Conservation (phyloP, 257 asterid genomes). For the Fraxinus cuspidata region DNA sequence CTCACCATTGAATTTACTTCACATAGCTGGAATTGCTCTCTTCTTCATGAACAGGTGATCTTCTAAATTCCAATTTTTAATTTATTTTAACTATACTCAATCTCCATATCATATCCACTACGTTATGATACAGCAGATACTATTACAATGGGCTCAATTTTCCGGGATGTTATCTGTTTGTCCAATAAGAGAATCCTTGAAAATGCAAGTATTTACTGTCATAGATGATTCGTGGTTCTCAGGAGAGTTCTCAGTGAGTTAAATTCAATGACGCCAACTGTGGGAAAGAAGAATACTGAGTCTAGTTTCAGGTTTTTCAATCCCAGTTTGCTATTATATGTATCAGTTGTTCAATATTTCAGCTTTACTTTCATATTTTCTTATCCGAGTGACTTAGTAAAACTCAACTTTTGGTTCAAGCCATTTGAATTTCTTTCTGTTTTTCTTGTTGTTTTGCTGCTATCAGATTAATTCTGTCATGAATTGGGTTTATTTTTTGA, state of each 20-base stretch:
- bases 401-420: slow-evolving; percentile 39
- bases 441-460: slow-evolving; percentile 27
- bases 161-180: neutral
- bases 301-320: slow-evolving; percentile 58
- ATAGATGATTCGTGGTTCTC: no score
- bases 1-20: slow-evolving; percentile 68
- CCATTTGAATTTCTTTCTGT: slow-evolving; percentile 31
- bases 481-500: slow-evolving; percentile 24
- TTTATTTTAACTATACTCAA: neutral
- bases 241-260: slow-evolving; percentile 47
- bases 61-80: neutral
- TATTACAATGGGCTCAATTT: neutral
- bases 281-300: slow-evolving; percentile 35
- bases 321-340: slow-evolving; percentile 41
- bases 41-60: slow-evolving; percentile 32
- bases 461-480: slow-evolving; percentile 25
- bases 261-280: slow-evolving; percentile 38
- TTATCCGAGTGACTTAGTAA: slow-evolving; percentile 43
- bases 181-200: slow-evolving; percentile 21
- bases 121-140: neutral
- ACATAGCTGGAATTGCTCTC: slow-evolving; percentile 20
- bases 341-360: slow-evolving; percentile 32
- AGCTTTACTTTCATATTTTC: slow-evolving; percentile 27
- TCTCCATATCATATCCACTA: neutral
- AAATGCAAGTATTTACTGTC: neutral